Evolutionary conservation across 148 eudicot species (phyloP), one percentile per base, ranked within the genome.

Genomic region (Rhododendron mucronatum): DNA sequence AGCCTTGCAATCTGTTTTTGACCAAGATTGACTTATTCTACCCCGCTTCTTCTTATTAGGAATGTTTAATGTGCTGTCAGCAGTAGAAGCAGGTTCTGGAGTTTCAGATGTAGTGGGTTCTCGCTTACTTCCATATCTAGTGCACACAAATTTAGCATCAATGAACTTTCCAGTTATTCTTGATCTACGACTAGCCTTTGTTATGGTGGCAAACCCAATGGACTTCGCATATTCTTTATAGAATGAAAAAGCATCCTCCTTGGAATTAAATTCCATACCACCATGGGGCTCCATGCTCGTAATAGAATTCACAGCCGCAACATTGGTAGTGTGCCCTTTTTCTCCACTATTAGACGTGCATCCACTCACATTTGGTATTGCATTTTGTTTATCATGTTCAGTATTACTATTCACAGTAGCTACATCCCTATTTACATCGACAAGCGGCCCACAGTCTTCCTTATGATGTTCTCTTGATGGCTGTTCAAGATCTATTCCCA

Each of bases 91-190:
- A 67, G 75, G 82, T 78, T 83, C 78, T 61, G 80, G 37, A 73
- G 33, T 84, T 16, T 78, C 71, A 61, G 87, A 47, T 74, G 84
- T 81, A 84, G 55, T 15, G 3, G 93, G 88, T 81, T 89, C 94
- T 57, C 91, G 94, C 85, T 91, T 88, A 45, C 86, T 87, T 83
- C 98, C 96, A 82, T 93, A 95, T 88, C 95, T 91, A 39, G 94
- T 89, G 87, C 98, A 95, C 75, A 92, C 95, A 88, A 93, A 93
- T 88, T 95, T 93, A 44, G 94, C 96, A 88, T 95, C 98, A 82
- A 95, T 95, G 83, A 95, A 95, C 82, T 95, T 93, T 87, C 90
- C 92, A 2, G 98, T 91, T 86, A 87, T 92, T 87, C 92, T 93
- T 53, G 98, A 95, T 61, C 95, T 91, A 10, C 98, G 93, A 39